Evolutionary conservation across 2,329 filamentous ascomycete genomes (phyloP), one percentile per base, ranked within the genome.

Genomic region (Cercospora citrullina): DNA sequence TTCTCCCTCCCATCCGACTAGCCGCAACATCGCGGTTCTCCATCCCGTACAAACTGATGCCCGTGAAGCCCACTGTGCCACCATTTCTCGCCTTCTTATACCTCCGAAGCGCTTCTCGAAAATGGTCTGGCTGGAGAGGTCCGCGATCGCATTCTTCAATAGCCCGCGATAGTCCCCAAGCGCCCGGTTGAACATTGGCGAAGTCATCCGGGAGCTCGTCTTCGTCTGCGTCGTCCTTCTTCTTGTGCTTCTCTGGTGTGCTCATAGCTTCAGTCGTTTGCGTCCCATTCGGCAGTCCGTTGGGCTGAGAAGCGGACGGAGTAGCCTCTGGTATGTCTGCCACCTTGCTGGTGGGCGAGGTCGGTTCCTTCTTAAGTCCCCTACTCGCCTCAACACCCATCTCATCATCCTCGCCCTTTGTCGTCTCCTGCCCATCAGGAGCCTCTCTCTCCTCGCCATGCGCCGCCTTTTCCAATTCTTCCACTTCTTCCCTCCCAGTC

Each of bases 121-220:
- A 78, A 78, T 94, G 91, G 69, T 93, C 91, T 0, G 91, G 90
- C 28, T 89, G 86, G 58, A 94, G 76, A 0, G 91, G 90, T 4
- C 83, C 83, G 65, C 82, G 79, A 70, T 84, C 80, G 60, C 74
- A 73, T 69, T 80, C 79, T 16, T 75, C 72, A 30, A 78, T 63
- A 26, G 73, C 71, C 16, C 60, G 66, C 6, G 60, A 67, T 4
- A 77, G 68, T 9, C 72, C 74, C 65, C 74, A 75, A 3, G 75
- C 75, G 26, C 74, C 74, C 3, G 72, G 71, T 31, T 69, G 67
- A 10, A 71, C 69, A 1, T 58, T 42, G 12, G 51, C 65, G 39
- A 71, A 65, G 26, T 72, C 72, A n/a, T 72, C 68, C 4, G 65
- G 61, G 18, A 71, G 48, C 16, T 62, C 45, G n/a, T 68, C 65